Conservation (phyloP, 1,284 basidiomycete genomes). For the Sanguinoderma infundibulare region DNA sequence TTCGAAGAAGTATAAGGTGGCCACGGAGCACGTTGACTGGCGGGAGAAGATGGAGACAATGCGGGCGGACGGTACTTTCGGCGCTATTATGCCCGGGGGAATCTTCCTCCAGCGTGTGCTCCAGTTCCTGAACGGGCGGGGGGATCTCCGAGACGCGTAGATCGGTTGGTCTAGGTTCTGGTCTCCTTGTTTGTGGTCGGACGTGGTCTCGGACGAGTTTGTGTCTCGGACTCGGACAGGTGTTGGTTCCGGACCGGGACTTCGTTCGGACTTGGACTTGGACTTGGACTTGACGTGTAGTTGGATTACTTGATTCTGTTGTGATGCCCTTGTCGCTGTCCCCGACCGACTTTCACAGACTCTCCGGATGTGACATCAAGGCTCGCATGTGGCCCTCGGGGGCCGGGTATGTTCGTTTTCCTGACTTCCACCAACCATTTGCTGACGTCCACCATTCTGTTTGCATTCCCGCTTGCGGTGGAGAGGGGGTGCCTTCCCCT, state of each 20-base stretch:
- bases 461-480: background rate
- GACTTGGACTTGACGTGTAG: background rate
- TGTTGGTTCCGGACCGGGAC: background rate
- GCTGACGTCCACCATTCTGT: background rate
- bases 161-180: background rate
- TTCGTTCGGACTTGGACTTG: background rate
- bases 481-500: background rate
- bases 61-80: background rate
- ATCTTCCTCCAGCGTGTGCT: background rate
- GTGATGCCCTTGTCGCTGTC: background rate
- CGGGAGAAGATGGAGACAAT: background rate
- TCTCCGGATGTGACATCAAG: background rate
- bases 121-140: background rate
- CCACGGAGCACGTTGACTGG: background rate
- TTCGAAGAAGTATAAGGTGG: background rate
- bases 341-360: background rate
- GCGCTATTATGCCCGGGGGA: background rate
- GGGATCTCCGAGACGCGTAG: background rate
- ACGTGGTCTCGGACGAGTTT: too few species aligned
- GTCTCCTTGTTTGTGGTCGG: too few species aligned
- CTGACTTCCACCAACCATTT: background rate
- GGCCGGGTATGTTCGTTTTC: background rate
- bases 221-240: background rate
- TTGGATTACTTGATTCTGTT: background rate
- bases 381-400: background rate